These are phyloP conservation scores for Pugionium dolabratum DNA, from an alignment of 345 rosid species.

Conservation along the genomic window DNA sequence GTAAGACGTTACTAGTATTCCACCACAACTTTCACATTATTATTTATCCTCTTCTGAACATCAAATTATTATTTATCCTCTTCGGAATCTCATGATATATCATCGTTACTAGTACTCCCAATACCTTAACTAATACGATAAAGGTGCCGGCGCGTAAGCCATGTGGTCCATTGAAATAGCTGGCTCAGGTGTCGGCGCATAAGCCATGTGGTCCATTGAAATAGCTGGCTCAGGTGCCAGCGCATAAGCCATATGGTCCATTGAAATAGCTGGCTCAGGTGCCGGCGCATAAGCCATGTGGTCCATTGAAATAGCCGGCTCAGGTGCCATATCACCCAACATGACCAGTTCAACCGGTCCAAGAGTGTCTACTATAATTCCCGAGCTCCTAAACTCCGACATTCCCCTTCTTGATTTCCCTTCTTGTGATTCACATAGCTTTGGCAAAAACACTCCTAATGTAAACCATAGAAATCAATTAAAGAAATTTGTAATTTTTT, in stretches of 20 bases:
- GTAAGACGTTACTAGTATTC: too few species aligned
- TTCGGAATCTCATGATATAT: not conserved
- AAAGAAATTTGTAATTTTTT: not conserved
- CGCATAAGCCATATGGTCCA: not conserved
- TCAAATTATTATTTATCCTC: slow-evolving; percentile 16
- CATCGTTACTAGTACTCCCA: not conserved
- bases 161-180: not conserved
- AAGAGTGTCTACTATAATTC: slow-evolving; percentile 38
- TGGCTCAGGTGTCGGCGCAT: slow-evolving; percentile 28
- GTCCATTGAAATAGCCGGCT: slow-evolving; percentile 18
- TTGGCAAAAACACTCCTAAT: slow-evolving; percentile 76
- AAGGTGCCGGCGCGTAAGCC: slow-evolving; percentile 14
- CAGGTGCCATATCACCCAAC: slow-evolving; percentile 28
- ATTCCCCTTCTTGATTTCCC: slow-evolving; percentile 52
- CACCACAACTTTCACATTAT: too few species aligned
- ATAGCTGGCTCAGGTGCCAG: slow-evolving; percentile 30
- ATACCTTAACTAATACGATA: slow-evolving; percentile 4
- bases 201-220: not conserved
- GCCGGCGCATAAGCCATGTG: slow-evolving; percentile 9
- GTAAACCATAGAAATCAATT: not conserved
- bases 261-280: slow-evolving; percentile 25
- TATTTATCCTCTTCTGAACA: not conserved
- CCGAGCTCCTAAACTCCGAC: slow-evolving; percentile 67
- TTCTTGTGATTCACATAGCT: slow-evolving; percentile 61
- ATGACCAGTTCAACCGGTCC: slow-evolving; percentile 34